Conservation (phyloP, 2,329 filamentous ascomycete genomes). For the Tricladium varicosporioides region DNA sequence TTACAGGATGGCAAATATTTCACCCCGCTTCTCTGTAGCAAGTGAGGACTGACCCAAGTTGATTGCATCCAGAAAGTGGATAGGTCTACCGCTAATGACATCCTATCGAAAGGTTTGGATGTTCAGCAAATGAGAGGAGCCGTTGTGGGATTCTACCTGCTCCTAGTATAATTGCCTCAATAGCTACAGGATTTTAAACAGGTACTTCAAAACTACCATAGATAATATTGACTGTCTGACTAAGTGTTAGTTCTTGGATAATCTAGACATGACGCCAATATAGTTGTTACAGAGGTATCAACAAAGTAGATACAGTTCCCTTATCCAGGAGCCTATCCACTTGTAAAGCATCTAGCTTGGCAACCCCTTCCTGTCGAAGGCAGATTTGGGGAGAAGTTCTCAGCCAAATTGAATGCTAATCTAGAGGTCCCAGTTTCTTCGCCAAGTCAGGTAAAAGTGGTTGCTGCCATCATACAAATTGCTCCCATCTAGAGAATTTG, state of each 20-base stretch:
- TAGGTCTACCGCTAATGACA: background rate
- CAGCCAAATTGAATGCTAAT: background rate
- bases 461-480: conserved; percentile 24
- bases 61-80: conserved; percentile 1
- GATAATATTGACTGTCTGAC: background rate
- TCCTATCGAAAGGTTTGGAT: background rate
- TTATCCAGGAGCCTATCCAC: background rate
- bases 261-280: conserved; percentile 7
- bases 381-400: background rate
- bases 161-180: background rate
- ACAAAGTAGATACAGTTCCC: background rate
- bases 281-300: background rate
- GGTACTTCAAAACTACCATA: background rate
- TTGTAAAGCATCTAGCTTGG: background rate
- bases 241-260: conserved; percentile 4
- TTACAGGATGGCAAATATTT: conserved; percentile 13
- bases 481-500: conserved; percentile 25
- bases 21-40: conserved; percentile 10
- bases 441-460: conserved; percentile 10
- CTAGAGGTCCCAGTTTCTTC: background rate
- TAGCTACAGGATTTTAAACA: background rate
- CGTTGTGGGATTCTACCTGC: background rate
- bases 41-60: background rate
- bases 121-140: background rate
- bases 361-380: too few species aligned